Base-by-base conservation (phyloP, 148 eudicot species). In the Rhododendron griersonianum region DNA sequence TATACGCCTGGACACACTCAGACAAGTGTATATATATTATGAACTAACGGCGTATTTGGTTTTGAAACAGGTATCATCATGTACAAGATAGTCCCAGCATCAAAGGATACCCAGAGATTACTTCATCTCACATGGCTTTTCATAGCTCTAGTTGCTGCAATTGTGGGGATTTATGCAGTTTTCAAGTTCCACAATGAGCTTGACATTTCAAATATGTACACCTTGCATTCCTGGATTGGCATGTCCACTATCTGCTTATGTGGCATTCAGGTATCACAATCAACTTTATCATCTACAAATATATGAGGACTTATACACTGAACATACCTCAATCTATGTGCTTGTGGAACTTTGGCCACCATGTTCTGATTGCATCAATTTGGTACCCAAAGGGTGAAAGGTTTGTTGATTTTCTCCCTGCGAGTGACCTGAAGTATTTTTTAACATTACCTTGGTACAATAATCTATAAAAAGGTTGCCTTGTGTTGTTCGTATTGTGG, bases 151-250 rank as follows among this genome's bases (percentile, higher is more conserved):
- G 21, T 77, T 35, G 50, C 86, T 47, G 92, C 89, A 41, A 88
- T 91, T 76, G 50, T 93, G 23, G 94, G 94, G 25, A 82, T 92
- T 89, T 91, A 69, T 78, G 94, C 93, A 81, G 93, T 90, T 67
- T 90, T 93, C 91, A 90, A 90, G 88, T 92, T 76, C 84, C 93
- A 92, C 83, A 8, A 88, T 37, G 93, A 92, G 81, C 63, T 45
- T 23, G 19, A 18, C 7, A 87, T 88, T 55, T 55, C 85, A 79
- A 45, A 92, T 53, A 61, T 93, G 84, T 92, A 91, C 78, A 81
- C 91, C n/a, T 85, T 93, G 59, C 95, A 93, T 80, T 91, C 93
- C 13, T 93, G 95, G 95, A 77, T 93, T 23, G 94, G 95, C 80
- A 84, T 93, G 44, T 84, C 88, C 78, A 88, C 94, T 55, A 87